Evolutionary conservation across 1,284 basidiomycete genomes (phyloP).

Genomic region (Rhizoctonia solani): DNA sequence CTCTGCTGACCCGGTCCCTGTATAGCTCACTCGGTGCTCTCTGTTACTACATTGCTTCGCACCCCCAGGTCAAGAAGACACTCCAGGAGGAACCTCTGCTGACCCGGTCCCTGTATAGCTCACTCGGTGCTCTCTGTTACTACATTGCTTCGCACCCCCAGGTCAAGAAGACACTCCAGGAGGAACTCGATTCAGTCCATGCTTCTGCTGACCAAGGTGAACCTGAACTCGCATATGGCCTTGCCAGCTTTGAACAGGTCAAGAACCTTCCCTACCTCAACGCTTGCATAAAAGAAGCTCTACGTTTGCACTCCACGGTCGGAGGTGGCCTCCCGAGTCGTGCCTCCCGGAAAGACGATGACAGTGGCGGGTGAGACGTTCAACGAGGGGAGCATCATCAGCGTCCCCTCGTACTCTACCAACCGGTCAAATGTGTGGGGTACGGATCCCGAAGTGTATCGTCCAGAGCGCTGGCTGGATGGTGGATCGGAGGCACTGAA

Average conservation of each 20-base stretch:
- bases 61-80: background rate
- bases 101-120: background rate
- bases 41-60: background rate
- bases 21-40: background rate
- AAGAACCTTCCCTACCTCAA: too few species aligned
- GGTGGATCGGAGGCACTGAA: constrained; percentile 47
- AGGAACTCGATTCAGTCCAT: background rate
- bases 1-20: too few species aligned
- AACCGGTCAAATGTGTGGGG: constrained; percentile 41
- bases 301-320: constrained; percentile 42
- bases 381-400: constrained; percentile 39
- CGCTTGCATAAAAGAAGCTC: constrained; percentile 42
- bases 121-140: background rate
- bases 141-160: background rate
- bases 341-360: background rate
- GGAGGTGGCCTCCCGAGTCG: constrained; percentile 41
- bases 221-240: background rate
- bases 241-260: constrained; percentile 38
- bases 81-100: constrained; percentile 1
- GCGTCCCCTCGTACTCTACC: constrained; percentile 41
- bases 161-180: background rate
- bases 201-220: background rate
- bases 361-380: background rate
- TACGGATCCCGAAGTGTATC: constrained; percentile 39
- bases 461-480: too few species aligned